A percentile compares a stretch with the other conserved stretches of the same genome.
Conservation (phyloP, 148 eudicot genomes). For the Talinum fruticosum region DNA sequence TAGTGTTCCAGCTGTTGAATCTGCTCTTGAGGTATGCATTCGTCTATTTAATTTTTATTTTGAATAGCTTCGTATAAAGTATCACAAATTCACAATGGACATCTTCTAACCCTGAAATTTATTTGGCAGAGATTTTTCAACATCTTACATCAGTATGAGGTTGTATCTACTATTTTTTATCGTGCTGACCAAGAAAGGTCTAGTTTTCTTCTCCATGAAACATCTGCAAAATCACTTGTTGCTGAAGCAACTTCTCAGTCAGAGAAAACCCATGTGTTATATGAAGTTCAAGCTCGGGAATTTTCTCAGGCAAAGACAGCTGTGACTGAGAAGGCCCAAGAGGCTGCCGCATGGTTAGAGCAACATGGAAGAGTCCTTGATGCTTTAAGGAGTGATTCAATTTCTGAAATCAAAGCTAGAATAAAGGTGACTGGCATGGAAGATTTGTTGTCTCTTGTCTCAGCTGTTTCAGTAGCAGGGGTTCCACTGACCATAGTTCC, state of each 20-base stretch:
- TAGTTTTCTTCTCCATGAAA: slow-evolving; percentile 64
- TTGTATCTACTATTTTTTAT: slow-evolving; percentile 60
- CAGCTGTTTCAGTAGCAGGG: slow-evolving; percentile 84
- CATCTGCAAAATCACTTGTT: slow-evolving; percentile 81
- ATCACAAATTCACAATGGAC: neutral
- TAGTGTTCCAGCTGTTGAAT: slow-evolving; percentile 80
- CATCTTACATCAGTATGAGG: slow-evolving; percentile 71
- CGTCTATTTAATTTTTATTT: slow-evolving; percentile 12
- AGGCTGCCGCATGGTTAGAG: slow-evolving; percentile 84
- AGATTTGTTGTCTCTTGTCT: slow-evolving; percentile 63
- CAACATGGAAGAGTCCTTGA: slow-evolving; percentile 86
- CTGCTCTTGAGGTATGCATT: slow-evolving; percentile 70
- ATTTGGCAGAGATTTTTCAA: slow-evolving; percentile 64
- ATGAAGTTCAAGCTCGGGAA: slow-evolving; percentile 75
- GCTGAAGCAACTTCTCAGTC: slow-evolving; percentile 68
- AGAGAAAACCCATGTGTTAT: slow-evolving; percentile 57
- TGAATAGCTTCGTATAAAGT: slow-evolving; percentile 9
- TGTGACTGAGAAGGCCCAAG: slow-evolving; percentile 75
- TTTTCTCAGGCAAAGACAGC: slow-evolving; percentile 76
- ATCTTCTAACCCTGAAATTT: slow-evolving; percentile 23
- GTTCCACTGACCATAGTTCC: slow-evolving; percentile 94
- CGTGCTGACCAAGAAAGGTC: slow-evolving; percentile 89
- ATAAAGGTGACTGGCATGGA: slow-evolving; percentile 49
- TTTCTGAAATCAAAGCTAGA: slow-evolving; percentile 56
- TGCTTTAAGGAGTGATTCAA: slow-evolving; percentile 71